phyloP scores from a whole-genome alignment of 2,329 filamentous ascomycete species.

The Triangularia setosa region DNA sequence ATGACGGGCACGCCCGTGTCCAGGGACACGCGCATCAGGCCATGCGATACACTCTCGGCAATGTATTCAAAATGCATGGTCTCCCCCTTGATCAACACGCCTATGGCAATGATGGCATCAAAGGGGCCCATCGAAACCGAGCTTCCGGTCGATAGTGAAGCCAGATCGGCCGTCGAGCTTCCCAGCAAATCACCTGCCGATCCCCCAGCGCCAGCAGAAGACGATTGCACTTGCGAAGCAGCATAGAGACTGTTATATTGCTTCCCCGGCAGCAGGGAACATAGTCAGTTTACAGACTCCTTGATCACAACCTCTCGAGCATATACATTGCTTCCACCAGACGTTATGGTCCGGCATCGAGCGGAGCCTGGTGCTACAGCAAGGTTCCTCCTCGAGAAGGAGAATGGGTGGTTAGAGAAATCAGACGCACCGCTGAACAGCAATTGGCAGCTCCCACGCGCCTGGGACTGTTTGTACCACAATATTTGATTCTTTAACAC shows the following conservation, averaged over 20 bases:
- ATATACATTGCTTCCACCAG: not conserved
- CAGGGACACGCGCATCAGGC: constrained; percentile 89
- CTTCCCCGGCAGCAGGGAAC: not conserved
- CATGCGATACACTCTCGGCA: constrained; percentile 82
- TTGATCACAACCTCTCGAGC: not conserved
- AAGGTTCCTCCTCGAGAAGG: not conserved
- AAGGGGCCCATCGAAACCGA: constrained; percentile 59
- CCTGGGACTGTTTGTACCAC: constrained; percentile 86
- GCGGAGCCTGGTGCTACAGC: not conserved
- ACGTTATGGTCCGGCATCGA: not conserved
- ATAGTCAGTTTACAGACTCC: not conserved
- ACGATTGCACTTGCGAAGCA: constrained; percentile 79
- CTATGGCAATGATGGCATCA: constrained; percentile 91
- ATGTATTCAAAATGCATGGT: constrained; percentile 99
- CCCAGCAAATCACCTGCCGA: constrained; percentile 74
- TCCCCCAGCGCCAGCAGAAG: constrained; percentile 57
- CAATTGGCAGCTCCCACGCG: constrained; percentile 90
- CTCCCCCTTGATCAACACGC: constrained; percentile 95
- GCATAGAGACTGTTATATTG: constrained; percentile 63
- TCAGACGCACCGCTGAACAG: constrained; percentile 68
- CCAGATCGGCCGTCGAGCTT: constrained; percentile 64
- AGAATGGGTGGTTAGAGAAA: constrained; percentile 1
- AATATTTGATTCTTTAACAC: constrained; percentile 85
- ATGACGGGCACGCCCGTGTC: constrained; percentile 86
- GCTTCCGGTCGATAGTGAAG: constrained; percentile 38